These are phyloP conservation scores for Rhododendron kiyosumense DNA, from an alignment of 148 eudicot species.

Conservation along the genomic window DNA sequence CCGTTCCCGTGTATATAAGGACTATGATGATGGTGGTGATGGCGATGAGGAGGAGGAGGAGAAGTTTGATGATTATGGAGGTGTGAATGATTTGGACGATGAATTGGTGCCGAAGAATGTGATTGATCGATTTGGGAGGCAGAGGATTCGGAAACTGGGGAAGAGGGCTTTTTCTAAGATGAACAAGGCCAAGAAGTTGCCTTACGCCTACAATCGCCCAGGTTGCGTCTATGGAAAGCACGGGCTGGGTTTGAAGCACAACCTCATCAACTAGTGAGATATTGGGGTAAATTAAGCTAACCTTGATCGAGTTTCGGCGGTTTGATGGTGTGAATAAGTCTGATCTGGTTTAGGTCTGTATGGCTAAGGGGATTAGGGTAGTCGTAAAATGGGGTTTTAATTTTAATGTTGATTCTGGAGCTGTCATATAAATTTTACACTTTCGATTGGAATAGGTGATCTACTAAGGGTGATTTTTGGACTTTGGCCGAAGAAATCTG, in stretches of 20 bases:
- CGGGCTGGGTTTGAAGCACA: background rate
- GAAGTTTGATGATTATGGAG: conserved; percentile 22
- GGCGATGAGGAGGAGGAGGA: conserved; percentile 14
- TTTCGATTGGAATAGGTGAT: background rate
- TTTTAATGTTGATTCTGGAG: background rate
- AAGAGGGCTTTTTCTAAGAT: conserved; percentile 45
- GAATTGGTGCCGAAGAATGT: conserved; percentile 60
- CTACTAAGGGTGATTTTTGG: background rate
- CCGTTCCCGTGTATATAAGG: background rate
- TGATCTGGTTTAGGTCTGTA: background rate
- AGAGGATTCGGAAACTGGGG: conserved; percentile 71
- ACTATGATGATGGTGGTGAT: background rate
- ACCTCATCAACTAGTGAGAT: background rate
- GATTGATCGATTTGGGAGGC: conserved; percentile 36
- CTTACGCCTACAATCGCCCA: conserved; percentile 28
- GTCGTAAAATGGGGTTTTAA: too few relatives aligned
- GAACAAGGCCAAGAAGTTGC: conserved; percentile 46
- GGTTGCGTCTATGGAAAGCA: conserved; percentile 51
- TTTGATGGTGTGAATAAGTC: background rate
- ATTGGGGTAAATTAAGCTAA: background rate
- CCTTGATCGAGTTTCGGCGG: background rate
- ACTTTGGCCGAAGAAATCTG: background rate
- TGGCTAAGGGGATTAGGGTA: background rate
- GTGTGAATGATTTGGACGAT: conserved; percentile 50
- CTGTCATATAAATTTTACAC: background rate